Conservation (phyloP, 2,329 filamentous ascomycete species). For the Rutstroemia sp. region DNA sequence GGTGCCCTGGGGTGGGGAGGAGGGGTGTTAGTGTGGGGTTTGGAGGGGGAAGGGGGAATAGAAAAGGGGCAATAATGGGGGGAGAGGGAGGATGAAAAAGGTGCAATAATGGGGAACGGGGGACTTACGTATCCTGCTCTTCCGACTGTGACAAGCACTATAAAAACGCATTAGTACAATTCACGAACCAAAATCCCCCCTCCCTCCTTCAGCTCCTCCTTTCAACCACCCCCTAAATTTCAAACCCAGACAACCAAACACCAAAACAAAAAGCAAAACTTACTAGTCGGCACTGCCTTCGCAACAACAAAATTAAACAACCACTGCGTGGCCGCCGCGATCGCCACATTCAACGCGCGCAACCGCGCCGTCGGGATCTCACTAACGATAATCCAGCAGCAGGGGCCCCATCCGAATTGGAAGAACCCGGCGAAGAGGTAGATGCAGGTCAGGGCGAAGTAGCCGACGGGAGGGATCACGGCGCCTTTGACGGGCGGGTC, state of each 20-base stretch:
- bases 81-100: too few species aligned
- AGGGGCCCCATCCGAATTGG: slow-evolving; percentile 62
- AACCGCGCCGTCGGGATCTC: slow-evolving; percentile 64
- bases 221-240: too few species aligned
- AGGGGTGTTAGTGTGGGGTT: neutral
- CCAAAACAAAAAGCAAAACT: neutral
- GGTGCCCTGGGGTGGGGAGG: slow-evolving; percentile 36
- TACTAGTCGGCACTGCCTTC: slow-evolving; percentile 55
- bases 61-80: too few species aligned
- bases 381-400: slow-evolving; percentile 61
- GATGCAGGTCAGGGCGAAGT: slow-evolving; percentile 63
- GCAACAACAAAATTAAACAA: slow-evolving; percentile 70
- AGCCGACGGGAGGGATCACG: slow-evolving; percentile 56
- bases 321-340: slow-evolving; percentile 65
- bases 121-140: slow-evolving; percentile 30
- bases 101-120: too few species aligned
- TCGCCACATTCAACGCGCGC: slow-evolving; percentile 58
- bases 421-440: slow-evolving; percentile 67
- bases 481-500: slow-evolving; percentile 47
- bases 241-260: too few species aligned
- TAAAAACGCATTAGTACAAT: neutral
- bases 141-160: slow-evolving; percentile 42
- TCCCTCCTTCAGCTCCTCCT: too few species aligned
- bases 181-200: too few species aligned
- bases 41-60: too few species aligned